These are phyloP conservation scores for Pichia rugopelliculosa DNA, from an alignment of 805 yeast species.

Conservation along the genomic window DNA sequence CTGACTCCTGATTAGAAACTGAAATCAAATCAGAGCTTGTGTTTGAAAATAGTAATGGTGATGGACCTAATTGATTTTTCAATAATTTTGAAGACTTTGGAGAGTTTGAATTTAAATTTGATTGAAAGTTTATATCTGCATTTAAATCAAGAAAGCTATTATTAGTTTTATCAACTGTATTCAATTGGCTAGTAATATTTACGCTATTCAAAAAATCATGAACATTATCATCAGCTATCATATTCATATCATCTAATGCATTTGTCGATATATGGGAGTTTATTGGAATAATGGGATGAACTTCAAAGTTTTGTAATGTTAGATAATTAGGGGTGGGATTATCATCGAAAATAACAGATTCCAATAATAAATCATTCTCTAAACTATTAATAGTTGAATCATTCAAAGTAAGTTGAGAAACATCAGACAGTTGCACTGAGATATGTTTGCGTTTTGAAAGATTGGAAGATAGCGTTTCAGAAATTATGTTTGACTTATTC, in stretches of 20 bases:
- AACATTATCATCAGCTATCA: not conserved
- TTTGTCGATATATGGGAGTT: not conserved
- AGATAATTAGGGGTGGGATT: not conserved
- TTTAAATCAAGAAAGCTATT: not conserved
- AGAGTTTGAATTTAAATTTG: not conserved
- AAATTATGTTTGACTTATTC: not conserved
- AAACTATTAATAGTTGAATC: conserved; percentile 2
- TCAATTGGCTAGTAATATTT: not conserved
- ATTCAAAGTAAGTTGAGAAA: conserved; percentile 1
- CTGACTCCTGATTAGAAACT: no score
- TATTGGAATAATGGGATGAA: not conserved
- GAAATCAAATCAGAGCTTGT: not conserved
- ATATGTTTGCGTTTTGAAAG: not conserved
- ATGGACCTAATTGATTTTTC: not conserved
- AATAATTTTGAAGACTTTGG: not conserved
- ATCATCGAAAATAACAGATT: not conserved
- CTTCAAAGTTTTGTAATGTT: not conserved
- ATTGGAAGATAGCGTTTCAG: not conserved
- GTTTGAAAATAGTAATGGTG: not conserved
- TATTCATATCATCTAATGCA: not conserved
- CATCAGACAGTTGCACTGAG: conserved; percentile 1
- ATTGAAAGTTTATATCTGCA: not conserved
- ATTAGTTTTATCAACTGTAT: not conserved
- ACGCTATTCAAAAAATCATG: conserved; percentile 1
- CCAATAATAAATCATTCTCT: conserved; percentile 3